These are phyloP conservation scores for Pseudopithomyces maydicus DNA, from an alignment of 2,329 filamentous ascomycete genomes.

Conservation along the genomic window DNA sequence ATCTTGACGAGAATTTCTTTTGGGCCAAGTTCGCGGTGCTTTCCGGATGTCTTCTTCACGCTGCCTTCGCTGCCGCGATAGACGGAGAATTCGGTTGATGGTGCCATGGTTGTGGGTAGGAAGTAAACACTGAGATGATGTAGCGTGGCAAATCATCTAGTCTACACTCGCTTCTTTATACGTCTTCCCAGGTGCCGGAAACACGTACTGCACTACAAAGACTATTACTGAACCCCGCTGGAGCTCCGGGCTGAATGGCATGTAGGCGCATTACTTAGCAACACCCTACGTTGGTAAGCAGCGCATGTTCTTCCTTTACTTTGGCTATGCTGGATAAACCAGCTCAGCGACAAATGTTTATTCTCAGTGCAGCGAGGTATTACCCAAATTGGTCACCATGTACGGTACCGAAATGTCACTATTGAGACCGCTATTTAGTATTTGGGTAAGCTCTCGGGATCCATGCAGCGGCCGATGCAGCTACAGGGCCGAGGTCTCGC, in stretches of 20 bases:
- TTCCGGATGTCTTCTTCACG: conserved; percentile 12
- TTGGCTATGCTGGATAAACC: not conserved
- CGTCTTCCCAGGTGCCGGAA: not conserved
- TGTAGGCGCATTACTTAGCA: not conserved
- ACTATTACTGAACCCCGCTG: not conserved
- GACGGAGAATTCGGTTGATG: conserved; percentile 14
- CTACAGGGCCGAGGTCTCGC: not conserved
- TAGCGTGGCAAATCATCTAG: not conserved
- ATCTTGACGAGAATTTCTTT: conserved; percentile 25
- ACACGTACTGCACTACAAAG: not conserved
- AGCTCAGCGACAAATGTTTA: not conserved
- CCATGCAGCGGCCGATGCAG: not conserved
- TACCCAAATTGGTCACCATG: not conserved
- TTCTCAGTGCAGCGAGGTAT: not conserved
- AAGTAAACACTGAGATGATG: not conserved
- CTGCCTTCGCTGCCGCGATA: conserved; percentile 19
- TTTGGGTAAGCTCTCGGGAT: not conserved
- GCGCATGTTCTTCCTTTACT: not conserved
- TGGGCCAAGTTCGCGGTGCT: conserved; percentile 16
- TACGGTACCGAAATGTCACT: not conserved
- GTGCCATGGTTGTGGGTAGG: not conserved
- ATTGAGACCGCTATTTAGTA: not conserved
- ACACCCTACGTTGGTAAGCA: not conserved
- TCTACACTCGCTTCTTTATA: not conserved
- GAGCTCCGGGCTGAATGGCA: not conserved